phyloP scores from a whole-genome alignment of 2,329 filamentous ascomycete species.

The Cladosporium cucumerinum region DNA sequence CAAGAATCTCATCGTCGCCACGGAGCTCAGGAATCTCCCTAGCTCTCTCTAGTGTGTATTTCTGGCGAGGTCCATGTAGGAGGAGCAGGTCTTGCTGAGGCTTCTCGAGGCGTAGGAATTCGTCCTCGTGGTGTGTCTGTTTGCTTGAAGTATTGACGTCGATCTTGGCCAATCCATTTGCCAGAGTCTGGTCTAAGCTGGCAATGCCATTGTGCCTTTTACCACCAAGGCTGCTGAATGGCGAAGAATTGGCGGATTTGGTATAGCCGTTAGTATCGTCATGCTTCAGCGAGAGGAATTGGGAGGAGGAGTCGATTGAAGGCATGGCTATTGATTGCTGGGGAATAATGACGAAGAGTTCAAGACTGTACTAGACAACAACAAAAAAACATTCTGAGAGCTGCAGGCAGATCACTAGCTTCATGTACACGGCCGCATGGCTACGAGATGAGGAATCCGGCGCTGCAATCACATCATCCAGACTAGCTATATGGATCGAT shows the following conservation, averaged over 20 bases:
- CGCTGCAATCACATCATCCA: conserved; percentile 9
- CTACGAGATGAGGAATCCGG: conserved; percentile 9
- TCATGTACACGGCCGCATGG: background rate
- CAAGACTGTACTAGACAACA: background rate
- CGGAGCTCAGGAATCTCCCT: conserved; percentile 32
- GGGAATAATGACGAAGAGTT: background rate
- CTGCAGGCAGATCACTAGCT: conserved; percentile 3
- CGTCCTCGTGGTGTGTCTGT: conserved; percentile 22
- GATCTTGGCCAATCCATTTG: background rate
- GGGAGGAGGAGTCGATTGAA: conserved; percentile 8
- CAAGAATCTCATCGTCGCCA: conserved; percentile 54
- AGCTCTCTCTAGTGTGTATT: conserved; percentile 33
- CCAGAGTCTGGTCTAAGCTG: background rate
- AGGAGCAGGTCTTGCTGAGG: conserved; percentile 36
- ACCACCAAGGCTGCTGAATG: conserved; percentile 7
- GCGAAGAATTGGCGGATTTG: background rate
- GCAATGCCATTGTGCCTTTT: conserved; percentile 1
- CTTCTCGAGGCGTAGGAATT: conserved; percentile 31
- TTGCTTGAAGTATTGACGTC: background rate
- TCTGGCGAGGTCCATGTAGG: conserved; percentile 35
- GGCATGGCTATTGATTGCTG: conserved; percentile 1
- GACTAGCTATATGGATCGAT: background rate
- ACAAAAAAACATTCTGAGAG: background rate
- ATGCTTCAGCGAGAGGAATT: conserved; percentile 16
- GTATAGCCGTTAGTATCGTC: background rate